Conservation (phyloP, 192 early-diverging fungal genomes). For the Gigaspora rosea region DNA sequence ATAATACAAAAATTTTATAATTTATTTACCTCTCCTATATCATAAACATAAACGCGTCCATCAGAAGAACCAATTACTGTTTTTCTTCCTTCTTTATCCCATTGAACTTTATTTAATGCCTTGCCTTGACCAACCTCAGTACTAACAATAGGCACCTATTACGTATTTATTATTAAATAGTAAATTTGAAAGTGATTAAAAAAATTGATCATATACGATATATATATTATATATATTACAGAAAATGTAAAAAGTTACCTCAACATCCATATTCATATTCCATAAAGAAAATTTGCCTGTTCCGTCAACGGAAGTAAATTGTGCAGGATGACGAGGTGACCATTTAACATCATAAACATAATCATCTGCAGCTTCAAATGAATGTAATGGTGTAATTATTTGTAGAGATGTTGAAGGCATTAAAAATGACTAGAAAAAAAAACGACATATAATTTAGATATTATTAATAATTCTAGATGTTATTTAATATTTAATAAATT, state of each 20-base stretch:
- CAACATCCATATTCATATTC: conserved; percentile 89
- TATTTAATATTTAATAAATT: too few relatives aligned
- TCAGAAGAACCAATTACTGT: conserved; percentile 83
- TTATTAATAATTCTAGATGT: not conserved
- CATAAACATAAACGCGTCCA: conserved; percentile 84
- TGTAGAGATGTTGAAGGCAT: conserved; percentile 53
- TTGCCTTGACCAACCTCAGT: conserved; percentile 61
- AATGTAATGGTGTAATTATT: conserved; percentile 66
- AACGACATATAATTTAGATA: not conserved
- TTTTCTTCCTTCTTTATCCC: conserved; percentile 87
- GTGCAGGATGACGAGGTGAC: conserved; percentile 93
- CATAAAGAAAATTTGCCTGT: conserved; percentile 88
- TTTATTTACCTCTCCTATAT: conserved; percentile 82
- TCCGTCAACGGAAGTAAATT: conserved; percentile 93
- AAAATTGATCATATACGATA: too few relatives aligned
- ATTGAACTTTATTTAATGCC: conserved; percentile 91
- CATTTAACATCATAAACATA: conserved; percentile 98
- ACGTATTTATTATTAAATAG: not conserved
- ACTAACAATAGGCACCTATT: conserved; percentile 56
- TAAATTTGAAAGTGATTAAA: not conserved
- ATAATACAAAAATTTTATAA: not conserved
- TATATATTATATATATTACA: not conserved
- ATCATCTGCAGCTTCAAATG: conserved; percentile 92
- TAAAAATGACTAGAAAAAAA: conserved; percentile 45
- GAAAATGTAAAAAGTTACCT: conserved; percentile 50